Conservation (phyloP, 805 yeast genomes). For the Diddensiella transvaalensis region DNA sequence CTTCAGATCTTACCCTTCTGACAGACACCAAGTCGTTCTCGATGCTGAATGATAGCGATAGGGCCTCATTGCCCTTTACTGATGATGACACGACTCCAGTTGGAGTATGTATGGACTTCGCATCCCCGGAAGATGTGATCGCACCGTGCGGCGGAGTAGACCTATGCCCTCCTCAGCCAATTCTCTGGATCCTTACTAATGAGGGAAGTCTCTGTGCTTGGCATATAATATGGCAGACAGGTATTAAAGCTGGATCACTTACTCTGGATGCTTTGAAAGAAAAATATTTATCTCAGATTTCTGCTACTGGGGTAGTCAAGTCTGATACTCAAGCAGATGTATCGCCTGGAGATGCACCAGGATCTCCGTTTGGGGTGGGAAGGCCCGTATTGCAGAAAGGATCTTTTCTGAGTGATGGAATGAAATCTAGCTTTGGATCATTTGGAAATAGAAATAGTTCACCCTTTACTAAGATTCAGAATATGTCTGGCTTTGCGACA, state of each 20-base stretch:
- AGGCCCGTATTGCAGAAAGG: no score
- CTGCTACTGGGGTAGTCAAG: background rate
- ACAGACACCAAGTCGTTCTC: conserved; percentile 39
- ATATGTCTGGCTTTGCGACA: no score
- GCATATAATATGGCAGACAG: conserved; percentile 51
- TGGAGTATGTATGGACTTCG: conserved; percentile 64
- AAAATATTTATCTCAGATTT: background rate
- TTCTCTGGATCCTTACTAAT: conserved; percentile 58
- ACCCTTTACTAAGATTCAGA: no score
- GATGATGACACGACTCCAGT: conserved; percentile 62
- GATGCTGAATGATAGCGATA: conserved; percentile 62
- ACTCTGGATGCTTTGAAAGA: background rate
- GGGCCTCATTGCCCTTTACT: conserved; percentile 72
- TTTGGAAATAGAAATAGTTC: no score
- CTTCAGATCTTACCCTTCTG: conserved; percentile 57
- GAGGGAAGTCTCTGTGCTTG: conserved; percentile 61
- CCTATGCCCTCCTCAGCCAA: conserved; percentile 58
- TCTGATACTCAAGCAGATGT: no score
- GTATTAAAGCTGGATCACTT: conserved; percentile 1
- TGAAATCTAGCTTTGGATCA: no score
- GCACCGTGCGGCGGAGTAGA: conserved; percentile 61
- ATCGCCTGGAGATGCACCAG: no score
- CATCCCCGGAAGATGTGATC: conserved; percentile 40
- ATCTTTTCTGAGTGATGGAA: no score
- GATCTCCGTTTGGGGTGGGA: no score